Conservation (phyloP, 2,329 filamentous ascomycete genomes). For the Sphaerulina vaccinii region DNA sequence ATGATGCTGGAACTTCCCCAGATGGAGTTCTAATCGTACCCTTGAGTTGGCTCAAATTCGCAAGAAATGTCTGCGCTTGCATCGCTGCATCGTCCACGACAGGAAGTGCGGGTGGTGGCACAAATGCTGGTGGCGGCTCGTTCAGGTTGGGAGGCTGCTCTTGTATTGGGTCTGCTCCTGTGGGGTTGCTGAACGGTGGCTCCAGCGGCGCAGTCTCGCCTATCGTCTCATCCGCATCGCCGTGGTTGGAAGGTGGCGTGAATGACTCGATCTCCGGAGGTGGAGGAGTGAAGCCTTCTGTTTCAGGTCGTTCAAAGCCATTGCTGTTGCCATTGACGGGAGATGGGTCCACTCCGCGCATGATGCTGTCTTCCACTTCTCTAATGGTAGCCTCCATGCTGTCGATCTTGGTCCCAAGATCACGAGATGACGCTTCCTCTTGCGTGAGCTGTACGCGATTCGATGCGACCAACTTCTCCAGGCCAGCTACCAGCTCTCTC, state of each 20-base stretch:
- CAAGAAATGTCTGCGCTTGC: slow-evolving; percentile 30
- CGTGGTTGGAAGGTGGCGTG: slow-evolving; percentile 61
- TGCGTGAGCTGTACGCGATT: slow-evolving; percentile 67
- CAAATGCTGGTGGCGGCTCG: slow-evolving; percentile 33
- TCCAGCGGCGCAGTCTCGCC: slow-evolving; percentile 14
- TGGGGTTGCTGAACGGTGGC: slow-evolving; percentile 39
- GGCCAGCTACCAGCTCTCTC: slow-evolving; percentile 69
- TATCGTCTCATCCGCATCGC: slow-evolving; percentile 17
- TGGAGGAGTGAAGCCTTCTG: slow-evolving; percentile 56
- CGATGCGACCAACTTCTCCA: slow-evolving; percentile 77
- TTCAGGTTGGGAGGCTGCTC: slow-evolving; percentile 32
- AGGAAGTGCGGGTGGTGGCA: slow-evolving; percentile 32
- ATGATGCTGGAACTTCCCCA: slow-evolving; percentile 22
- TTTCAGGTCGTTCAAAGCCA: slow-evolving; percentile 39
- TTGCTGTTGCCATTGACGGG: slow-evolving; percentile 32
- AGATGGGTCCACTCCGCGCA: slow-evolving; percentile 71
- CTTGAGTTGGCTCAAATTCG: slow-evolving; percentile 27
- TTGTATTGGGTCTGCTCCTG: slow-evolving; percentile 38
- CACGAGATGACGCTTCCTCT: slow-evolving; percentile 66
- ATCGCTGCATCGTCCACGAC: slow-evolving; percentile 16
- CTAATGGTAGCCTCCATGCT: slow-evolving; percentile 79
- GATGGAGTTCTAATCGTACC: slow-evolving; percentile 29
- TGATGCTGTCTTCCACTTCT: slow-evolving; percentile 87
- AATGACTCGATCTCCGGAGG: slow-evolving; percentile 82
- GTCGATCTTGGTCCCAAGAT: slow-evolving; percentile 64